Evolutionary conservation across 2,329 filamentous ascomycete genomes (phyloP), one percentile per base, ranked within the genome.

Genomic region (Hypoxylon sp.): DNA sequence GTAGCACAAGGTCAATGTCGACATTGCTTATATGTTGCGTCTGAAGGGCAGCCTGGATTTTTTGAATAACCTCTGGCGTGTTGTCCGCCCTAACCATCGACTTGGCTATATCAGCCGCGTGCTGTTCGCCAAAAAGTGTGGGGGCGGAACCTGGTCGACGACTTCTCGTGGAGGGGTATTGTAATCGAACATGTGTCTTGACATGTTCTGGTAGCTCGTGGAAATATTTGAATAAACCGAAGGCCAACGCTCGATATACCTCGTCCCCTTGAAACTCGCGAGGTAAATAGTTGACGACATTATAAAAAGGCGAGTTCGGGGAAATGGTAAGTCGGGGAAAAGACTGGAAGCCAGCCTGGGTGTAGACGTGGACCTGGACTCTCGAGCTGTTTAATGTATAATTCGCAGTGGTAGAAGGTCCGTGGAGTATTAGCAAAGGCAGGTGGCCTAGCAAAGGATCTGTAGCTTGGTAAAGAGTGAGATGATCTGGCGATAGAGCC

Each of bases 231-330:
- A 91, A 92, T 73, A 99, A 85, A 63, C 93, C 94, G 80, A 98
- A 97, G 52, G 95, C 96, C 62, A 99, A 86, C 17, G 92, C 96
- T 50, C 96, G 91, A 81, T 92, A 97, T 71, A 97, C 86, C 80
- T 98, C 95, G 79, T 98, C 95, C 76, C 95, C 95, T 83, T 98
- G 96, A 80, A 94, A 94, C 78, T 98, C 95, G 78, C 94, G 91
- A 46, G 96, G 94, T 47, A 99, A 87, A 79, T 94, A 90, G 78
- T 93, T 91, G 79, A 99, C 96, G 60, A 94, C 95, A 73, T 90
- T 88, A 81, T 98, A 98, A 76, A 97, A 92, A 57, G 94, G 90
- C 51, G 95, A 97, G 77, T 92, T 97, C 48, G 96, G 96, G 24
- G 95, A 97, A 72, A 98, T 91, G 67, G 95, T 97, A 73, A 99